Conservation (phyloP, 768 basidiomycete species). For the Mycena floridula region DNA sequence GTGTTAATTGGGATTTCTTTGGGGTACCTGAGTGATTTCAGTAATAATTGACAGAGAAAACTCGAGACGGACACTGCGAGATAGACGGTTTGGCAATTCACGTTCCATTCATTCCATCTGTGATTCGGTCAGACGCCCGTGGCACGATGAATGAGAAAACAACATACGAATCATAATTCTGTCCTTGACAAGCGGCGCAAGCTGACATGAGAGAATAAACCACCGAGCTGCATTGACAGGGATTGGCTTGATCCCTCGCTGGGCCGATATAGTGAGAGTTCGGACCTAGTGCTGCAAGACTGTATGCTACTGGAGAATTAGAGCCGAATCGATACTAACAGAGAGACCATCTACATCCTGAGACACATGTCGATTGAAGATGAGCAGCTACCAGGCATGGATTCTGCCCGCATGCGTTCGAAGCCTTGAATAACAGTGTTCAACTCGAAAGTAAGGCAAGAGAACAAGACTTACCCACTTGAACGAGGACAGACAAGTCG, state of each 20-base stretch:
- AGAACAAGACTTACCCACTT: background rate
- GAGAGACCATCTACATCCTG: constrained; percentile 1
- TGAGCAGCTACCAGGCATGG: background rate
- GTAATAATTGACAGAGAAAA: background rate
- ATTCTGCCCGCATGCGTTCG: background rate
- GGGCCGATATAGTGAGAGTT: constrained; percentile 19
- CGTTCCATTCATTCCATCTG: background rate
- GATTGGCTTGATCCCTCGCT: constrained; percentile 11
- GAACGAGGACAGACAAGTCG: background rate
- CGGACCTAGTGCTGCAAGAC: background rate
- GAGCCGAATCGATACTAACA: background rate
- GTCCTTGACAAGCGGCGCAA: constrained; percentile 24
- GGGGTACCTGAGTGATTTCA: background rate
- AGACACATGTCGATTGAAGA: constrained; percentile 6
- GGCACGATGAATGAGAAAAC: background rate
- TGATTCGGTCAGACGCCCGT: background rate
- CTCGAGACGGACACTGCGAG: background rate
- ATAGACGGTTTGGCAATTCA: background rate
- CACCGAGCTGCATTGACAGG: constrained; percentile 25
- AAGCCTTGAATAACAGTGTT: background rate
- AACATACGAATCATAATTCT: constrained; percentile 7
- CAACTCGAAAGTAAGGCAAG: too few species aligned
- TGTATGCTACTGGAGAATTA: background rate
- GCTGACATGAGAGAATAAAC: constrained; percentile 27
- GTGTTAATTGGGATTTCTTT: background rate